Evolutionary conservation across 306 rosid genomes (phyloP), one percentile per base, ranked within the genome.

Genomic region (Sophora flavescens): DNA sequence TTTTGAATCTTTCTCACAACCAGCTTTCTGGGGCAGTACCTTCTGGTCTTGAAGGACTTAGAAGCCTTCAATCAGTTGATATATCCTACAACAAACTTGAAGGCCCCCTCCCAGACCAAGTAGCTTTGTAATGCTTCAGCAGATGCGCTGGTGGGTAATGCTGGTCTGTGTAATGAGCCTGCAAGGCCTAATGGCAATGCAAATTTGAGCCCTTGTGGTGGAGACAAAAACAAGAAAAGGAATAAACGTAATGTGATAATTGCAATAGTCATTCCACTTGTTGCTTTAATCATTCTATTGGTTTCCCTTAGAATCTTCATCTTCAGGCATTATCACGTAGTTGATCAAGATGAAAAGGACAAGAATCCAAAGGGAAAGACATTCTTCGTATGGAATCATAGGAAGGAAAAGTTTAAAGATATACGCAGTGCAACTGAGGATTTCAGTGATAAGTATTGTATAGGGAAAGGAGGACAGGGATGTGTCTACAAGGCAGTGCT

Each of bases 1-100:
- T 65, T 65, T 39, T 80, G 53, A 72, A 80, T 47, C 83, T 80
- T 42, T 80, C 83, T 50, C 83, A 80, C n/a, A 80, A 80, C 42
- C 78, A 44, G 8, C 53, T 80, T 26, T 63, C 70, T 32, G 83
- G 79, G 6, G 8, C 9, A 73, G 44, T 80, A 17, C 74, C 79
- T 42, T 64, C 83, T 36, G 52, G 2, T 44, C 74, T 80, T 51
- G 8, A 33, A 5, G 35, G 32, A 30, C 68, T 73, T 14, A 26
- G 66, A 17, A 35, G 83, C 58, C 79, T 80, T 73, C 78, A 17
- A 50, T 72, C 33, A 44, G 67, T 80, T 65, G 83, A 80, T 45
- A 45, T 80, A 36, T 72, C 83, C 45, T 65, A 72, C 63, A 80
- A 80, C 74, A 65, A 73, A 56, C 79, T 80, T 47, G 69, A 54